These are phyloP conservation scores for Plasmodium billcollinsi DNA, from an alignment of 169 alveolate genomes.

Conservation along the genomic window DNA sequence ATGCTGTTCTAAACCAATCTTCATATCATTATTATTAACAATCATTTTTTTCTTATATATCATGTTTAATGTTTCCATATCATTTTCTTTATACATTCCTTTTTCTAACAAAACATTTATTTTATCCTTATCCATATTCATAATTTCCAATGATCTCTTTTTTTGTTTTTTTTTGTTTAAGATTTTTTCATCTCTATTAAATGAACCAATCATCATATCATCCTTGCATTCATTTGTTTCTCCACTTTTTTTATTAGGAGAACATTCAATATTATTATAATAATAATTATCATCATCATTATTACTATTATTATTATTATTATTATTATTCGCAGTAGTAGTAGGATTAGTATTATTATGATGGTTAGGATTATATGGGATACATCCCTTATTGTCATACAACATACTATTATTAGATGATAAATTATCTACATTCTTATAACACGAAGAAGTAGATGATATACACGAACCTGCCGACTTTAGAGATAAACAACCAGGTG, in stretches of 20 bases:
- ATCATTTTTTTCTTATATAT: not conserved
- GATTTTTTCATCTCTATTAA: not conserved
- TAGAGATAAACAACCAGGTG: conserved; percentile 61
- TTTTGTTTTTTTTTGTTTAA: too few species aligned
- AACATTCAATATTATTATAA: too few species aligned
- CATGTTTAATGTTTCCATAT: too few species aligned
- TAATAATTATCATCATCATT: too few species aligned
- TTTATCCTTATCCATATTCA: too few species aligned
- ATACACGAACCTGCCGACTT: conserved; percentile 57
- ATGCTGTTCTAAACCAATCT: too few species aligned
- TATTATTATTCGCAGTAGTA: too few species aligned
- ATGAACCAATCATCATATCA: not conserved
- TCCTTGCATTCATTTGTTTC: not conserved
- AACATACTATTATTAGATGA: conserved; percentile 9
- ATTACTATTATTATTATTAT: too few species aligned
- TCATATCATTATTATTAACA: not conserved
- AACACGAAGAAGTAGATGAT: conserved; percentile 61
- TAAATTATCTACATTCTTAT: conserved; percentile 27
- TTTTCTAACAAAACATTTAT: too few species aligned
- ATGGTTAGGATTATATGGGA: not conserved
- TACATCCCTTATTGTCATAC: conserved; percentile 5
- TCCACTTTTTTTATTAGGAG: not conserved
- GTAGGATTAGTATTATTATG: too few species aligned
- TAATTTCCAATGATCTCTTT: too few species aligned
- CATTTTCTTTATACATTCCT: too few species aligned